phyloP scores from a whole-genome alignment of 768 basidiomycete genomes.

The Mycena albidolilacea region DNA sequence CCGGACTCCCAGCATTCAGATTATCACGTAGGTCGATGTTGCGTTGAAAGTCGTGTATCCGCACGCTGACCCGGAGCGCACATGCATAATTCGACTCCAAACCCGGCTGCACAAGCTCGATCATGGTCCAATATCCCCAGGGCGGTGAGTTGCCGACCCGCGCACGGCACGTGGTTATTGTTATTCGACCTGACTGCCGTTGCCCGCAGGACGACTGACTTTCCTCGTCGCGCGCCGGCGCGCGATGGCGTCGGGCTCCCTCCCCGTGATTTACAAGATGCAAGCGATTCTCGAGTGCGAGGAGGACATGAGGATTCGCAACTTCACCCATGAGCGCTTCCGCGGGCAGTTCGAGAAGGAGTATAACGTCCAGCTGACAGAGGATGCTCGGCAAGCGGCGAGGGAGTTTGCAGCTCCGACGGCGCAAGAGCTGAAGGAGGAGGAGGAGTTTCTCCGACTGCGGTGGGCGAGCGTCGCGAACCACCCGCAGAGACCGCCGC shows the following conservation, averaged over 20 bases:
- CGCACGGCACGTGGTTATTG: no score
- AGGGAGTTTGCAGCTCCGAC: not conserved
- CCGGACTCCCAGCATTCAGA: not conserved
- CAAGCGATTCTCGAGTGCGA: not conserved
- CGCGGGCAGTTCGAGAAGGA: constrained; percentile 8
- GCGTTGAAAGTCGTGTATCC: no score
- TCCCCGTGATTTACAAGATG: constrained; percentile 16
- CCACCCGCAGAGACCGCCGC: not conserved
- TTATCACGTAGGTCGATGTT: constrained; percentile 6
- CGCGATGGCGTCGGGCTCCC: constrained; percentile 19
- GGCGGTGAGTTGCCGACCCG: not conserved
- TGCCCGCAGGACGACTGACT: not conserved
- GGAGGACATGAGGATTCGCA: constrained; percentile 54
- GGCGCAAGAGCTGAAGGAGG: not conserved
- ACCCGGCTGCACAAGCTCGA: not conserved
- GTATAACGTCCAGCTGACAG: constrained; percentile 5
- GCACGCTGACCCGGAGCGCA: not conserved
- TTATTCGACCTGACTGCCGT: no score
- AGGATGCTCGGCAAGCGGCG: not conserved
- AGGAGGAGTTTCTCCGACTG: not conserved
- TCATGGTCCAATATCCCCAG: not conserved
- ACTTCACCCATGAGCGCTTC: not conserved
- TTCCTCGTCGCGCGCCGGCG: constrained; percentile 23
- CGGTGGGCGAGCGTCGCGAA: not conserved
- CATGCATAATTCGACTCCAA: not conserved